phyloP scores from a whole-genome alignment of 306 rosid species.

The Begonia loranthoides region DNA sequence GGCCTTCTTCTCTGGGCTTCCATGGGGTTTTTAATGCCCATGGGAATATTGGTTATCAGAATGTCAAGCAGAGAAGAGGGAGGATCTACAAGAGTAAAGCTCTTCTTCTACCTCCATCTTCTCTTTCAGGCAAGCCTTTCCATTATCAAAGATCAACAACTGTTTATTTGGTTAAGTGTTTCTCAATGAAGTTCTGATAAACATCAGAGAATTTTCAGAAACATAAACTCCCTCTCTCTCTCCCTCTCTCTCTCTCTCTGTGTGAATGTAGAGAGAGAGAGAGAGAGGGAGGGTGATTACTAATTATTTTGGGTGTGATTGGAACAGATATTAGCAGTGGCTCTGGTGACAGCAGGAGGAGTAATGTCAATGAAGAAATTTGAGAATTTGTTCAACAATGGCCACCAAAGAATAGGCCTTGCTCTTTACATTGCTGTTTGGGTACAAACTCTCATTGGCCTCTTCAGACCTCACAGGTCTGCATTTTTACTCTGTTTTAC shows the following conservation, averaged over 20 bases:
- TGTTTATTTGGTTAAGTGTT: not conserved
- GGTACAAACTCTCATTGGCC: conserved; percentile 60
- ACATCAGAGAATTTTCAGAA: too few relatives aligned
- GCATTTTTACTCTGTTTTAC: not conserved
- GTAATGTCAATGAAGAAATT: conserved; percentile 61
- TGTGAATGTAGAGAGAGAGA: too few relatives aligned
- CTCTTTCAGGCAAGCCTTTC: conserved; percentile 47
- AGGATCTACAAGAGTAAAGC: conserved; percentile 32
- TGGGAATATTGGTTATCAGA: conserved; percentile 65
- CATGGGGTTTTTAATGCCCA: conserved; percentile 68
- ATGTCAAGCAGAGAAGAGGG: conserved; percentile 34
- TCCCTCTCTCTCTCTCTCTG: not conserved
- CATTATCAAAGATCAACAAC: not conserved
- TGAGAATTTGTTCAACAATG: conserved; percentile 84
- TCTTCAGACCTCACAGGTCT: conserved; percentile 85
- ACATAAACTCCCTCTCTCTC: not conserved
- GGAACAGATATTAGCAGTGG: conserved; percentile 46
- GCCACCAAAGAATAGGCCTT: conserved; percentile 83
- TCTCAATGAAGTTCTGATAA: not conserved
- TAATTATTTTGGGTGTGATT: not conserved
- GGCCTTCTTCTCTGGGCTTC: conserved; percentile 86
- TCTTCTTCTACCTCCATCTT: conserved; percentile 73
- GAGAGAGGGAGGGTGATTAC: conserved; percentile 1
- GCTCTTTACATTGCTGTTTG: conserved; percentile 63
- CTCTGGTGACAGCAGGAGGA: conserved; percentile 73